Evolutionary conservation across 2,329 filamentous ascomycete genomes (phyloP).

Genomic region (Zasmidium cellare): DNA sequence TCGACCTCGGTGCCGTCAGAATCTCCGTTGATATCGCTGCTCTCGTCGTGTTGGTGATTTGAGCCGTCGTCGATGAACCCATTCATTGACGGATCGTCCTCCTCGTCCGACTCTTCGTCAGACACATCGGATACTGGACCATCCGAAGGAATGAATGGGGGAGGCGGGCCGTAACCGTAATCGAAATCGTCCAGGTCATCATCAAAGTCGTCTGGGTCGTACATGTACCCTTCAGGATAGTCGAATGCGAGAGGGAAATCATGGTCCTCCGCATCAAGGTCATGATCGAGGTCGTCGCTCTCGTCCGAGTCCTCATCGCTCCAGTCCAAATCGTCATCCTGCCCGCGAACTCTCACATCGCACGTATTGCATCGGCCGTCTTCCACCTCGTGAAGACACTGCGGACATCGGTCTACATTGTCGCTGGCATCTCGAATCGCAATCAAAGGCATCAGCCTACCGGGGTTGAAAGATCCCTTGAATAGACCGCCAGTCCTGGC

Average conservation of each 20-base stretch:
- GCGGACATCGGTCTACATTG: slow-evolving; percentile 62
- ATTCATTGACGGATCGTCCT: slow-evolving; percentile 10
- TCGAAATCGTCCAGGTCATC: slow-evolving; percentile 7
- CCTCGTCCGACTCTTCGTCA: slow-evolving; percentile 37
- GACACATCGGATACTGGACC: neutral
- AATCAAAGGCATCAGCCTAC: slow-evolving; percentile 29
- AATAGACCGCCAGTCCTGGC: slow-evolving; percentile 59
- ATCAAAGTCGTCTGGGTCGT: slow-evolving; percentile 4
- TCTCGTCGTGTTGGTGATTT: slow-evolving; percentile 14
- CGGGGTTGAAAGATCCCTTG: slow-evolving; percentile 57
- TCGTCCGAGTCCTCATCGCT: slow-evolving; percentile 20
- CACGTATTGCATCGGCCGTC: slow-evolving; percentile 60
- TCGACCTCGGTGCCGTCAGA: slow-evolving; percentile 9
- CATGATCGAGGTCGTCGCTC: slow-evolving; percentile 37
- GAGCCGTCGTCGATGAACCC: slow-evolving; percentile 20
- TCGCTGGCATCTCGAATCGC: slow-evolving; percentile 59
- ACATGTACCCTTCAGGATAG: slow-evolving; percentile 12
- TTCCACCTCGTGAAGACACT: slow-evolving; percentile 64
- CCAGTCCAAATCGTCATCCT: slow-evolving; percentile 44
- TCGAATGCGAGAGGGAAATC: slow-evolving; percentile 13
- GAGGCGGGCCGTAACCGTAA: neutral
- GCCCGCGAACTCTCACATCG: slow-evolving; percentile 51
- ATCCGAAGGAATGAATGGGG: neutral
- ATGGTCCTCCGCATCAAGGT: slow-evolving; percentile 41
- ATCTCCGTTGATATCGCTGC: slow-evolving; percentile 20